Percentiles rank a stretch among this genome's conserved stretches.
These are phyloP conservation scores for Spergularia marina DNA, from an alignment of 148 eudicot genomes.

Conservation along the genomic window DNA sequence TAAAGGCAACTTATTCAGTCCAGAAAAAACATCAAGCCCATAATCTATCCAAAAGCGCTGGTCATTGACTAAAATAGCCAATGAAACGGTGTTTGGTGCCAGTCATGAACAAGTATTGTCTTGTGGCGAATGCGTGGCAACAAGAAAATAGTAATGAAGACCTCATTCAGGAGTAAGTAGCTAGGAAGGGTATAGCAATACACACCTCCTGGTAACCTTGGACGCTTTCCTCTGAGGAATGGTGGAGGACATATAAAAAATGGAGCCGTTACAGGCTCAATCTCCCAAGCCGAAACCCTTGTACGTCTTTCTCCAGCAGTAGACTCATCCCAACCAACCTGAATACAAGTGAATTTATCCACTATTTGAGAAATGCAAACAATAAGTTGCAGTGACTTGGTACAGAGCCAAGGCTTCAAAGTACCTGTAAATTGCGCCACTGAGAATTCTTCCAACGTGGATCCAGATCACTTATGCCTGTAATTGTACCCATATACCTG, in stretches of 20 bases:
- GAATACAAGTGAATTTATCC: constrained; percentile 16
- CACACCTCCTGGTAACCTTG: constrained; percentile 83
- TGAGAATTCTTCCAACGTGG: constrained; percentile 96
- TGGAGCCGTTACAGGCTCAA: constrained; percentile 95
- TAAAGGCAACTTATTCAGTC: too few species aligned
- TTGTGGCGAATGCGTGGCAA: not conserved
- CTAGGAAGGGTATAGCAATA: constrained; percentile 1
- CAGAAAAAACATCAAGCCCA: too few species aligned
- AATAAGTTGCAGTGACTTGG: not conserved
- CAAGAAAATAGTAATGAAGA: not conserved
- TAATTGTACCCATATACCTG: constrained; percentile 99
- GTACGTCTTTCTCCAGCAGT: constrained; percentile 93
- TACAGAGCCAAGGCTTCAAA: not conserved
- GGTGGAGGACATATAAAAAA: constrained; percentile 95
- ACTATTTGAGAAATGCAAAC: not conserved
- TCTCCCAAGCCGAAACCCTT: constrained; percentile 94
- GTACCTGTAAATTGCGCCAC: constrained; percentile 97
- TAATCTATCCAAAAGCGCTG: too few species aligned
- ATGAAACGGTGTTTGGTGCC: not conserved
- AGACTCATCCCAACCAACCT: constrained; percentile 99
- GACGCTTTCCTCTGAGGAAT: constrained; percentile 74
- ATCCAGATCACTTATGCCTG: constrained; percentile 89
- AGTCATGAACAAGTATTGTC: not conserved
- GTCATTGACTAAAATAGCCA: not conserved
- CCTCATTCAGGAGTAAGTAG: not conserved